Percentiles rank a stretch among this genome's conserved stretches.
phyloP scores from a whole-genome alignment of 345 rosid species.

The Eucalyptus curtisii region DNA sequence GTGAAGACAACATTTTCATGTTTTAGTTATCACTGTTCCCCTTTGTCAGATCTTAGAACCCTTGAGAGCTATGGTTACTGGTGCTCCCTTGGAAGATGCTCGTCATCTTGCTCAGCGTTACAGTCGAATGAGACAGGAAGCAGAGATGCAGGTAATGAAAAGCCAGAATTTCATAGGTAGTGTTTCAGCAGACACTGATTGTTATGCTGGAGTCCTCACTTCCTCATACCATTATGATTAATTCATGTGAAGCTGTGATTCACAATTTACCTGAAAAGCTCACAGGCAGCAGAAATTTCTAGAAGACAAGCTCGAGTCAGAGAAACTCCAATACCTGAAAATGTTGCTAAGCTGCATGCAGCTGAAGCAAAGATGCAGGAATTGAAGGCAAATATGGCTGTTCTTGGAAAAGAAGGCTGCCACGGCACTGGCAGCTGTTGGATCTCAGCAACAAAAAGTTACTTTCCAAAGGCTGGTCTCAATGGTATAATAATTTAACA shows the following conservation, averaged over 20 bases:
- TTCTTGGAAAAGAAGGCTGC: slow-evolving; percentile 98
- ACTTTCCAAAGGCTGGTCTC: slow-evolving; percentile 91
- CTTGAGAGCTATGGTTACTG: slow-evolving; percentile 69
- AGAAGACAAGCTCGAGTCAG: slow-evolving; percentile 71
- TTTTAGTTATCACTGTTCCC: background rate
- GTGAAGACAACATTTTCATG: background rate
- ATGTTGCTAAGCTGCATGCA: slow-evolving; percentile 81
- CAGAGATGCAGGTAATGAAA: slow-evolving; percentile 69
- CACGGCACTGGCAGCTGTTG: slow-evolving; percentile 94
- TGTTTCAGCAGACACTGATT: background rate
- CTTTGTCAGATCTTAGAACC: slow-evolving; percentile 70
- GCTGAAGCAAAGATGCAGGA: slow-evolving; percentile 85
- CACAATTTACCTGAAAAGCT: slow-evolving; percentile 14
- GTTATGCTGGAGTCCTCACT: background rate
- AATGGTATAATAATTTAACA: slow-evolving; percentile 35
- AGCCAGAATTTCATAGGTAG: background rate
- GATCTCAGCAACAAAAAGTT: slow-evolving; percentile 81
- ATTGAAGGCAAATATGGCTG: slow-evolving; percentile 82
- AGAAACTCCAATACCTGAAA: slow-evolving; percentile 85
- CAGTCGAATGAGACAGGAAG: slow-evolving; percentile 98
- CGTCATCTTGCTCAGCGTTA: slow-evolving; percentile 98
- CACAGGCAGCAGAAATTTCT: slow-evolving; percentile 71
- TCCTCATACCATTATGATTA: background rate
- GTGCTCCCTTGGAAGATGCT: slow-evolving; percentile 84
- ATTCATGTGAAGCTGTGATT: slow-evolving; percentile 2